Conservation (phyloP, 805 yeast genomes). For the Blastobotrys muscicola region DNA sequence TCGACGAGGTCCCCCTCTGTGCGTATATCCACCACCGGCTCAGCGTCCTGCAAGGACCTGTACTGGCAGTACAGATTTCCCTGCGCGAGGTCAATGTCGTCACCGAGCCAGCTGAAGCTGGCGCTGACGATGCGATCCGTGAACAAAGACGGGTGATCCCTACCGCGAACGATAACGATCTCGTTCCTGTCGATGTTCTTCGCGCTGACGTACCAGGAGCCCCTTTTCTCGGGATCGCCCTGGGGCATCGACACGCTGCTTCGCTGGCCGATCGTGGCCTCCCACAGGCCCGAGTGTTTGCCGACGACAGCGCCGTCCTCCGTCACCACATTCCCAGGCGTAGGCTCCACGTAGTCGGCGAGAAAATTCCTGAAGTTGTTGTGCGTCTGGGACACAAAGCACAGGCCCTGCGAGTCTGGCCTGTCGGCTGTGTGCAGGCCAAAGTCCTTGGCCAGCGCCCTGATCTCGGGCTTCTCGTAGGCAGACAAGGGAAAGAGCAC, state of each 20-base stretch:
- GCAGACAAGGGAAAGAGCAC: slow-evolving; percentile 77
- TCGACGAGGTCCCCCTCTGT: slow-evolving; percentile 18
- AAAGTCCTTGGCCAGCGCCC: slow-evolving; percentile 51
- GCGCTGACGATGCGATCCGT: slow-evolving; percentile 34
- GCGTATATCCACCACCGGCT: slow-evolving; percentile 26
- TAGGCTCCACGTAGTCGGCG: slow-evolving; percentile 59
- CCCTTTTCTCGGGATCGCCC: slow-evolving; percentile 62
- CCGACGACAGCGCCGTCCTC: slow-evolving; percentile 73
- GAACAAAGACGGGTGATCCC: slow-evolving; percentile 47
- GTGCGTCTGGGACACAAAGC: slow-evolving; percentile 71
- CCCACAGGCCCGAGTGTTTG: slow-evolving; percentile 79
- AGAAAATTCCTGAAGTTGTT: slow-evolving; percentile 60
- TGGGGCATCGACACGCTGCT: slow-evolving; percentile 81
- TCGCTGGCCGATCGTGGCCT: slow-evolving; percentile 89
- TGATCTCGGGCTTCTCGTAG: slow-evolving; percentile 60
- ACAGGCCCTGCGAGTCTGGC: slow-evolving; percentile 90
- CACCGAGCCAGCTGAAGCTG: slow-evolving; percentile 44
- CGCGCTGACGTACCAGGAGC: slow-evolving; percentile 80
- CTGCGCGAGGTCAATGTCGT: slow-evolving; percentile 5
- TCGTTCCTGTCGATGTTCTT: slow-evolving; percentile 59
- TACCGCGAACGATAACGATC: slow-evolving; percentile 68
- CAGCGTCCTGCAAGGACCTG: slow-evolving; percentile 63
- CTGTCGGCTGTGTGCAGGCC: slow-evolving; percentile 58
- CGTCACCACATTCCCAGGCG: slow-evolving; percentile 74
- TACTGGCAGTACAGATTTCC: slow-evolving; percentile 40